Conservation (phyloP, 306 rosid species). For the Herpetospermum pedunculosum region DNA sequence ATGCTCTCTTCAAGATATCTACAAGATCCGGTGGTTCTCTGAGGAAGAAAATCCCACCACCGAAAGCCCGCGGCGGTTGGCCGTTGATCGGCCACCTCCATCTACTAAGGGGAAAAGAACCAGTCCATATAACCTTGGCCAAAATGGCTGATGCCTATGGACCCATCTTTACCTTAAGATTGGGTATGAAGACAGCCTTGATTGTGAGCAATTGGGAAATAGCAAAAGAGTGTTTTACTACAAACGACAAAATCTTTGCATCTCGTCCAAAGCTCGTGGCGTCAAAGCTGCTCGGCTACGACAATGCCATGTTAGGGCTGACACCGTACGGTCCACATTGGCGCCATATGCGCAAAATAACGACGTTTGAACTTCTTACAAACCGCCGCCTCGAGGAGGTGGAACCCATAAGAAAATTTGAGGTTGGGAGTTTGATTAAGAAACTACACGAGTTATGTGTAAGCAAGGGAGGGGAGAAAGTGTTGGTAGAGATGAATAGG, state of each 20-base stretch:
- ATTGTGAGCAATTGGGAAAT: no score
- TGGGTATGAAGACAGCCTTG: no score
- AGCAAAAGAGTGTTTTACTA: no score
- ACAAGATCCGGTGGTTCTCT: no score
- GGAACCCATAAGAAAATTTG: background rate
- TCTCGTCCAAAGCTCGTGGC: no score
- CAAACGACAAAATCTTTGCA: no score
- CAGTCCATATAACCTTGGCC: conserved; percentile 1
- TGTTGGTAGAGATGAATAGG: no score
- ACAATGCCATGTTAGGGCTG: conserved; percentile 16
- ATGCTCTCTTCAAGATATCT: no score
- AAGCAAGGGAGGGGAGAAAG: background rate
- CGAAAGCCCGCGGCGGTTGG: background rate
- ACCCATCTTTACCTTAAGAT: no score
- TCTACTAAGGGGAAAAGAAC: conserved; percentile 7
- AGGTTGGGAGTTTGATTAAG: background rate
- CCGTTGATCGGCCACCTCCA: no score
- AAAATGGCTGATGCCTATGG: conserved; percentile 17
- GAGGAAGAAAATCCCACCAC: background rate
- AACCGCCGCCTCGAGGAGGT: conserved; percentile 7
- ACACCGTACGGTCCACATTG: conserved; percentile 9
- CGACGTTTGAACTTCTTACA: conserved; percentile 7
- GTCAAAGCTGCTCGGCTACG: conserved; percentile 18
- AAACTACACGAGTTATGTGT: background rate
- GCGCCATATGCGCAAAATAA: conserved; percentile 11